Evolutionary conservation across 176 grass and related monocot genomes (phyloP), one percentile per base, ranked within the genome.

Genomic region (Avena eriantha): DNA sequence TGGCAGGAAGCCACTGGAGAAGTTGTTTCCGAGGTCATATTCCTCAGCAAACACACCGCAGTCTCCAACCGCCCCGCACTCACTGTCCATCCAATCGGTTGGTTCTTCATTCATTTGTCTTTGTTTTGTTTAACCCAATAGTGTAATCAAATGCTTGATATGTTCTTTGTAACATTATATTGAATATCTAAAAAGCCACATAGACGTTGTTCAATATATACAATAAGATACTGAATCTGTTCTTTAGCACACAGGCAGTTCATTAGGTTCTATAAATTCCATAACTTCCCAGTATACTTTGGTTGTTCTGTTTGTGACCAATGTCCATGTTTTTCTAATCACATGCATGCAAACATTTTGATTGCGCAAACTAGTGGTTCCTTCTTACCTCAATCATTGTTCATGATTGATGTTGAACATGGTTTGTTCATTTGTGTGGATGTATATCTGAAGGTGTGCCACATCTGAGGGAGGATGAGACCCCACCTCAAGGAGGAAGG

Each of bases 31-130:
- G 93, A 92, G 88, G 71, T 95, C 81, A 92, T 95, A 75, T 95
- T 95, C 70, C 90, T 95, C 86, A 95, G 93, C 77, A 90, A 88
- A 56, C 90, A 95, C 83, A 92, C 93, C n/a, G 93, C 93, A 51
- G 88, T 90, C 49, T 95, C 93, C 64, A 88, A 88, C 46, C 93
- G 90, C 18, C 93, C 93, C 29, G 96, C 93, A 6, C 92, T 98
- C 58, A 98, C 96, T 29, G 93, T 98, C 41, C 96, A 98, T 81
- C 96, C 96, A 24, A 98, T 98, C 0, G 96, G 96, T 98, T 75
- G 0, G 76, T 68, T 71, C 34, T 76, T 9, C 18, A 65, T 50
- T 75, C 26, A 49, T 86, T 13, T 65, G 49, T 56, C 39, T 21
- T 15, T 21, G 33, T 82, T 65, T 10, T 21, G 54, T 46, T 83